Evolutionary conservation across 2,329 filamentous ascomycete species (phyloP), one percentile per base, ranked within the genome.

Genomic region (Diaporthe destruens): DNA sequence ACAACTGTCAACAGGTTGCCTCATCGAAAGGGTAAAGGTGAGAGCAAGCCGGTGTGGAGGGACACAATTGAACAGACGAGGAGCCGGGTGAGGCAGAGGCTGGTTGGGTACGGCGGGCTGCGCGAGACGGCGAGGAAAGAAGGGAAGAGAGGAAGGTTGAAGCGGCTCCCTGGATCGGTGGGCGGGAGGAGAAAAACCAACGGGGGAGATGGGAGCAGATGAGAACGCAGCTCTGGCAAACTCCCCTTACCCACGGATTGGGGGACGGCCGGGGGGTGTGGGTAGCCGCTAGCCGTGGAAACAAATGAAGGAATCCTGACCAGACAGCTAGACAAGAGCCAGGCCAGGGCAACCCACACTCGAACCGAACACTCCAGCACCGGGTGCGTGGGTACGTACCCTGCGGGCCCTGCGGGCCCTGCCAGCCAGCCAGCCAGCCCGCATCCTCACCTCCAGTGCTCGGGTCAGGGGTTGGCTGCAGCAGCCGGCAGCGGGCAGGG

Each of bases 171-270:
- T 74, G 71, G 71, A 73, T 65, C 72, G 70, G 69, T 71, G 59
- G 71, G 71, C 63, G 71, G 73, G 68, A 71, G 69, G 73, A 73
- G 73, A 67, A 74, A 74, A 74, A 65, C 70, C 72, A 74, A 74
- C 72, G 72, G 67, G 72, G 72, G 72, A 73, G 72, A 68, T 67
- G 63, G 55, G 69, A 74, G 69, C 65, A 72, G 72, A 72, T 69
- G 70, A 72, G 72, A 72, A 73, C 71, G 71, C 73, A 73, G 67
- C 63, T 71, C 42, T 71, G 32, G 61, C 65, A 69, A 74, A 75
- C 73, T 74, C 56, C 73, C 73, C 73, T 75, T 73, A 75, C 73
- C 73, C 73, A 75, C 34, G 36, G 63, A 65, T 73, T 73, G 54
- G 49, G 56, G 51, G 55, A 74, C 72, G 57, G 70, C 72, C 66